A percentile compares a stretch with the other conserved stretches of the same genome.
Evolutionary conservation across 129 eudicot genomes (phyloP).

Genomic region (Saposhnikovia divaricata): DNA sequence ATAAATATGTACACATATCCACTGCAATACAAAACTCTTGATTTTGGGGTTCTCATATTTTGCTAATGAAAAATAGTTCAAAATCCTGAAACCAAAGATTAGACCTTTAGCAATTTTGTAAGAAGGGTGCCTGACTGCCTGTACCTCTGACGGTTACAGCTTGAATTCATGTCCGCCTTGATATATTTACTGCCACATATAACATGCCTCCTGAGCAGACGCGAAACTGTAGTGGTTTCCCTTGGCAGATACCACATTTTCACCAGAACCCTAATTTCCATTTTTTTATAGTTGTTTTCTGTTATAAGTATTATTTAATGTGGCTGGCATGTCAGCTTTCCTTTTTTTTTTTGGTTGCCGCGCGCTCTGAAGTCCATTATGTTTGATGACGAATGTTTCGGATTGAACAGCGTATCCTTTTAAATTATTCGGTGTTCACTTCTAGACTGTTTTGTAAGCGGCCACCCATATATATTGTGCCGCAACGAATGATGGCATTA

Average conservation of each 20-base stretch:
- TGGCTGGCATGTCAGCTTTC: neutral
- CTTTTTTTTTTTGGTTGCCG: too few relatives aligned
- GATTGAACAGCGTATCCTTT: neutral
- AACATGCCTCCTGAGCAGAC: conserved; percentile 33
- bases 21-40: neutral
- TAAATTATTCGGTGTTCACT: neutral
- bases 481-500: neutral
- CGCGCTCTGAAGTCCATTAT: neutral
- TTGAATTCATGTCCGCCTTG: conserved; percentile 40
- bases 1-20: neutral
- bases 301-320: too few relatives aligned
- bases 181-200: conserved; percentile 42
- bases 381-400: neutral
- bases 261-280: conserved; percentile 6
- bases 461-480: neutral
- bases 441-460: neutral
- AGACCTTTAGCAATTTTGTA: neutral
- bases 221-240: conserved; percentile 26
- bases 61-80: neutral
- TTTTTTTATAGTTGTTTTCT: neutral
- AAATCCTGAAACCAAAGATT: neutral
- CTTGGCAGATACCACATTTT: conserved; percentile 24
- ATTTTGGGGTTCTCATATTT: neutral
- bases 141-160: neutral
- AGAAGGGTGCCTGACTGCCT: neutral